These are phyloP conservation scores for Nemania bipapillata DNA, from an alignment of 2,329 filamentous ascomycete genomes.

Conservation along the genomic window DNA sequence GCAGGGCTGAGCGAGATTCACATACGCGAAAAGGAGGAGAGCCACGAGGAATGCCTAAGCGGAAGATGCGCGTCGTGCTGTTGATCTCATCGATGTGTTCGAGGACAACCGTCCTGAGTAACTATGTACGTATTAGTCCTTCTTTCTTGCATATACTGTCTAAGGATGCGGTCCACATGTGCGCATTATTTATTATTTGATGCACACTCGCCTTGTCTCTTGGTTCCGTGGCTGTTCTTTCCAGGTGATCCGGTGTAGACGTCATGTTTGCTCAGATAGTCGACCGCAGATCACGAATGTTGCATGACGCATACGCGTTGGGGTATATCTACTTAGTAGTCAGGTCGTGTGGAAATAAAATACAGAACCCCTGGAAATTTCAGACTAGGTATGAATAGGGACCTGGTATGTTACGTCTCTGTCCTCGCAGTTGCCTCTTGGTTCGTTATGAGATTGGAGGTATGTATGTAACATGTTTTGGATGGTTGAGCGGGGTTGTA, in stretches of 20 bases:
- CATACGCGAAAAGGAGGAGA: conserved; percentile 61
- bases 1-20: not conserved
- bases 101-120: conserved; percentile 71
- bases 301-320: no score
- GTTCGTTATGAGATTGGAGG: not conserved
- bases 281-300: no score
- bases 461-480: no score
- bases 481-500: conserved; percentile 1
- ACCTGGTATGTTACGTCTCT: not conserved
- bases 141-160: not conserved
- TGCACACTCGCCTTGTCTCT: conserved; percentile 65
- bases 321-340: no score
- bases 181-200: not conserved
- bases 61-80: conserved; percentile 73
- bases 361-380: no score
- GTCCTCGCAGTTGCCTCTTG: no score
- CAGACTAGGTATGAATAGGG: no score
- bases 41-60: conserved; percentile 66
- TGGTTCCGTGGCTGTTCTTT: conserved; percentile 79
- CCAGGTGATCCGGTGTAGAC: conserved; percentile 65
- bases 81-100: conserved; percentile 72
- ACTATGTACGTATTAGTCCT: conserved; percentile 48
- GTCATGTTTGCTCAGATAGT: conserved; percentile 36
- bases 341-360: no score
- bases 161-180: no score